Base-by-base conservation (phyloP, 2,329 filamentous ascomycete genomes). In the Alternaria rosae region DNA sequence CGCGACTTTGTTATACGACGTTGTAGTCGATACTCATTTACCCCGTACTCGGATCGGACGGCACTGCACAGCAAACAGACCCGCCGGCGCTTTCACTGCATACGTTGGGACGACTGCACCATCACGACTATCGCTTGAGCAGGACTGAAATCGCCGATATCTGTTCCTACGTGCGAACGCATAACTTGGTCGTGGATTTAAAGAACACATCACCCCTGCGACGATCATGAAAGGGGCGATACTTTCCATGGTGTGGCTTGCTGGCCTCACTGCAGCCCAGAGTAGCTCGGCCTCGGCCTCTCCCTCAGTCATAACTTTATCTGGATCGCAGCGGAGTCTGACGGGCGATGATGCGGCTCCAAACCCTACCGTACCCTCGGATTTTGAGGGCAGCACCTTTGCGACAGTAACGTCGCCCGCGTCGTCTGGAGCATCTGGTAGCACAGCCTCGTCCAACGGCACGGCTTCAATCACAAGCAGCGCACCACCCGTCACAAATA, bases 381-480 rank as follows among this genome's bases (percentile, higher is more conserved):
- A 74, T 50, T 75, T 77, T 55, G 62, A 72, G 30, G 72, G 66
- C 44, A 76, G 70, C 59, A 70, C 65, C 1, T 70, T 77, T 47
- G 66, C 64, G 28, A 72, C 73, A n/a, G 50, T 59, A 26, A 59
- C 30, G 32, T 70, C 35, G 62, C 59, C 54, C 21, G 47, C 41
- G 10, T 25, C 35, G 66, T 64, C 58, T 61, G 66, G 52, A 41
- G 52, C 55, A 15, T 72, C 54, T 30, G 59, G 62, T 17, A 70
- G 62, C 25, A 69, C 62, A 4, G 59, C 58, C 17, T 61, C 70
- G 5, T 51, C 68, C 7, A 78, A 78, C 43, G 65, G 66, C 4
- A 61, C 64, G 41, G 58, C 67, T 23, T 57, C 62, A 6, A 55
- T 53, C 5, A 61, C 55, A 35, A 61, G 65, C 11, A 59, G 56